Percentiles rank a stretch among this genome's conserved stretches.
These are phyloP conservation scores for Mytilinidion resinicola DNA, from an alignment of 495 filamentous ascomycete species.

Conservation along the genomic window DNA sequence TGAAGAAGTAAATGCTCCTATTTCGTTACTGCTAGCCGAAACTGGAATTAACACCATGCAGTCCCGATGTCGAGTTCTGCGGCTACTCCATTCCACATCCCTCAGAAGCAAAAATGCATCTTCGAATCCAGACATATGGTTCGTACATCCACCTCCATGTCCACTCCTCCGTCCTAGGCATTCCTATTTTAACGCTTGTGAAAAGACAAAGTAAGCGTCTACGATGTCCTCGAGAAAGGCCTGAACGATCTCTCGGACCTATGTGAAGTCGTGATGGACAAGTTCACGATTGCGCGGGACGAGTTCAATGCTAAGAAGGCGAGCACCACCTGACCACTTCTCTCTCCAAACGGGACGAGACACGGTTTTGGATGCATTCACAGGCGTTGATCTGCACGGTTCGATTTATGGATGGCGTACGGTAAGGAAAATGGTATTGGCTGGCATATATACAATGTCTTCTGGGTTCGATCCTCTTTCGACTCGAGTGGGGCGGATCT, in stretches of 20 bases:
- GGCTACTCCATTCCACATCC: slow-evolving; percentile 97
- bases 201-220: slow-evolving; percentile 69
- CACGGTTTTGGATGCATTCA: slow-evolving; percentile 10
- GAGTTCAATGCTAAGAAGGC: slow-evolving; percentile 46
- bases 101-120: slow-evolving; percentile 90
- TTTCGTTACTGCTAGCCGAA: neutral
- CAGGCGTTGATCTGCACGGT: slow-evolving; percentile 18
- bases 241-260: slow-evolving; percentile 80
- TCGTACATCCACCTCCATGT: slow-evolving; percentile 28
- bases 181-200: neutral
- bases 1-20: slow-evolving; percentile 75
- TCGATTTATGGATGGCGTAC: slow-evolving; percentile 7
- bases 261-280: slow-evolving; percentile 84
- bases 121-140: slow-evolving; percentile 96
- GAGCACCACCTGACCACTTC: neutral
- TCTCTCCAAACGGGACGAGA: neutral
- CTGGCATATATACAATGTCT: slow-evolving; percentile 26
- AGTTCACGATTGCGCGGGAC: slow-evolving; percentile 64
- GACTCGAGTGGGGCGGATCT: neutral
- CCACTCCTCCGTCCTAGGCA: neutral
- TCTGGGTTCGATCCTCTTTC: neutral
- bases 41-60: slow-evolving; percentile 31
- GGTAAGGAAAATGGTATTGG: slow-evolving; percentile 27
- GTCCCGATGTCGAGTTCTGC: slow-evolving; percentile 93
- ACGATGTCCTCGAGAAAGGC: slow-evolving; percentile 83